phyloP scores from a whole-genome alignment of 805 yeast genomes.

The Kluyveromyces starmeri region DNA sequence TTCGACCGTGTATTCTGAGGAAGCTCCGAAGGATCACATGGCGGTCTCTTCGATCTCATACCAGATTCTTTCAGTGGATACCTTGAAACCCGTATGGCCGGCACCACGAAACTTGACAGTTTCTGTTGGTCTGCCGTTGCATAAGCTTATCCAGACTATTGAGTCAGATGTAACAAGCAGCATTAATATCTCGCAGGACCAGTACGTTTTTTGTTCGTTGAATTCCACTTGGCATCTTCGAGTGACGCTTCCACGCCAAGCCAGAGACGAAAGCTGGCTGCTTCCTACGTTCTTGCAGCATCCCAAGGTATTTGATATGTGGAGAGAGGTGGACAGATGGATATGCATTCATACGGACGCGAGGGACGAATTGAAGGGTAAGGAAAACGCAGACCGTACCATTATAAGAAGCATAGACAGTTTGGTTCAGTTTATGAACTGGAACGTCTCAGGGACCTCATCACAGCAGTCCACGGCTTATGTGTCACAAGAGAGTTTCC shows the following conservation, averaged over 20 bases:
- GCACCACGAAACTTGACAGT: slow-evolving; percentile 38
- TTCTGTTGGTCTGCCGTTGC: slow-evolving; percentile 43
- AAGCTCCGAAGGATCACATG: slow-evolving; percentile 47
- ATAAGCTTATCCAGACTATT: slow-evolving; percentile 51
- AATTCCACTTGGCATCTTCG: slow-evolving; percentile 61
- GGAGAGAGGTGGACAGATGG: slow-evolving; percentile 66
- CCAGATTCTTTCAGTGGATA: slow-evolving; percentile 47
- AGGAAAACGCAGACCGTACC: slow-evolving; percentile 3
- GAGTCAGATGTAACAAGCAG: slow-evolving; percentile 40
- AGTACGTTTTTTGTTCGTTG: slow-evolving; percentile 58
- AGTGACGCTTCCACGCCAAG: slow-evolving; percentile 72
- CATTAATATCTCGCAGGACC: slow-evolving; percentile 34
- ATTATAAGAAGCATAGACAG: slow-evolving; percentile 12
- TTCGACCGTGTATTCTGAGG: slow-evolving; percentile 15
- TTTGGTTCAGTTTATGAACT: slow-evolving; percentile 2
- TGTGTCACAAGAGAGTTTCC: not conserved
- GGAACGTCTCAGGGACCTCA: not conserved
- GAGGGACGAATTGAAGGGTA: slow-evolving; percentile 9
- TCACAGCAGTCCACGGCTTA: not conserved
- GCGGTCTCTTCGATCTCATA: slow-evolving; percentile 65
- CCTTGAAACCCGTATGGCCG: slow-evolving; percentile 35
- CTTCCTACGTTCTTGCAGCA: slow-evolving; percentile 70
- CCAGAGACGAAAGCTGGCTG: slow-evolving; percentile 62
- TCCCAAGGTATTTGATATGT: slow-evolving; percentile 68
- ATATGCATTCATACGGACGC: slow-evolving; percentile 47